phyloP scores from a whole-genome alignment of 306 rosid genomes.

The Rosa rugosa region DNA sequence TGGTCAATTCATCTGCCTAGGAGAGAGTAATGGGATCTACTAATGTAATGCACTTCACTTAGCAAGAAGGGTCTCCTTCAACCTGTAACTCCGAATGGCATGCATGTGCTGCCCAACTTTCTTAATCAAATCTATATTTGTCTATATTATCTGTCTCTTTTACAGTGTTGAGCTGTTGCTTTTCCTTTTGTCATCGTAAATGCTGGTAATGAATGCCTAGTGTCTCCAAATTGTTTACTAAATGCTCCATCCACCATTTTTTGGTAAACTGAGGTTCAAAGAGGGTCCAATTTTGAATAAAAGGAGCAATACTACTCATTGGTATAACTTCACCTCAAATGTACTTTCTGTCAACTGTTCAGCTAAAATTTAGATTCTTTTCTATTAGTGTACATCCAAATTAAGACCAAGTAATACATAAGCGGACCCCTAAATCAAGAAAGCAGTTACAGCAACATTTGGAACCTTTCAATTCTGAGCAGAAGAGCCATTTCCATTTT shows the following conservation, averaged over 20 bases:
- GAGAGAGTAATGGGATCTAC: background rate
- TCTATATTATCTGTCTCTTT: background rate
- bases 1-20: background rate
- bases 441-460: background rate
- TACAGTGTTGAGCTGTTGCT: background rate
- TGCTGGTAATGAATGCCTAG: background rate
- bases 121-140: background rate
- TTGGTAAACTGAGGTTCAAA: background rate
- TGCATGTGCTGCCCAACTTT: background rate
- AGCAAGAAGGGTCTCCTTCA: too few species aligned
- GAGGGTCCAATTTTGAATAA: background rate
- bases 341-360: background rate
- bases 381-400: background rate
- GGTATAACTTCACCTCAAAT: background rate
- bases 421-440: background rate
- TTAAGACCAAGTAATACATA: background rate
- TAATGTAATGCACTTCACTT: background rate
- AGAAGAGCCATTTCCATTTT: background rate
- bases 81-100: background rate
- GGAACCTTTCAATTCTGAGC: background rate
- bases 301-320: background rate
- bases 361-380: background rate
- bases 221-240: background rate
- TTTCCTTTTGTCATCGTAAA: background rate
- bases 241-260: background rate